A percentile compares a stretch with the other conserved stretches of the same genome.
phyloP scores from a whole-genome alignment of 2,329 filamentous ascomycete species.

The Fusarium concolor region DNA sequence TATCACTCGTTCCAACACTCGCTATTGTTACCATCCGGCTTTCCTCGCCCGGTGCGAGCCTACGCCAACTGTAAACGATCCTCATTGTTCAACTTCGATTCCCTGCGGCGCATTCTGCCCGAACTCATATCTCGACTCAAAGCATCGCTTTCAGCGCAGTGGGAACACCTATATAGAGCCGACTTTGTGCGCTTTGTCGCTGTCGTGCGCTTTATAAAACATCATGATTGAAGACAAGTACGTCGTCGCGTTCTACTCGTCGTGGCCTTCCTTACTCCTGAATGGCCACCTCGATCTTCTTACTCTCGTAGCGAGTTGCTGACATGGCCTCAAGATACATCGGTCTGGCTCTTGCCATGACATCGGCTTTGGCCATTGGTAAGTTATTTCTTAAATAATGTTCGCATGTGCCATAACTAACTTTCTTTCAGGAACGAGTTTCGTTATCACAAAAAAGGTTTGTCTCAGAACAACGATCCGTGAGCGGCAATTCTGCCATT shows the following conservation, averaged over 20 bases:
- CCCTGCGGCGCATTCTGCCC: conserved; percentile 23
- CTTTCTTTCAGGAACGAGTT: conserved; percentile 79
- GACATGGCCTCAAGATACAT: conserved; percentile 69
- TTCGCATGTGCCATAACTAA: conserved; percentile 31
- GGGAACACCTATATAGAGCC: conserved; percentile 1
- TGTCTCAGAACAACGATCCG: conserved; percentile 30
- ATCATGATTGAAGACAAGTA: conserved; percentile 57
- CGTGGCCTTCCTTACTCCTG: conserved; percentile 12
- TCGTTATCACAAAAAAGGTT: conserved; percentile 99
- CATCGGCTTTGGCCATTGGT: conserved; percentile 82
- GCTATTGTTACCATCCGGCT: conserved; percentile 27
- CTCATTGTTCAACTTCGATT: conserved; percentile 10
- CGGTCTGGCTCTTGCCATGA: conserved; percentile 79
- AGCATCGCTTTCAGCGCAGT: conserved; percentile 28
- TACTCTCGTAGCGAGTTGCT: conserved; percentile 19
- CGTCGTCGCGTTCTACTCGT: conserved; percentile 40
- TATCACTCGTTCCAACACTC: conserved; percentile 23
- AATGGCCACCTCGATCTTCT: conserved; percentile 10
- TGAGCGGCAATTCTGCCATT: background rate
- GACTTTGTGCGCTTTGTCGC: conserved; percentile 32
- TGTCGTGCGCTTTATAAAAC: conserved; percentile 32
- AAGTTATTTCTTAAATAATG: conserved; percentile 48
- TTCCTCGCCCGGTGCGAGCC: conserved; percentile 45
- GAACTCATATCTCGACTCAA: background rate
- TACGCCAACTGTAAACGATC: conserved; percentile 28